Evolutionary conservation across 2,329 filamentous ascomycete species (phyloP).

Genomic region (Conoideocrella luteorostrata): DNA sequence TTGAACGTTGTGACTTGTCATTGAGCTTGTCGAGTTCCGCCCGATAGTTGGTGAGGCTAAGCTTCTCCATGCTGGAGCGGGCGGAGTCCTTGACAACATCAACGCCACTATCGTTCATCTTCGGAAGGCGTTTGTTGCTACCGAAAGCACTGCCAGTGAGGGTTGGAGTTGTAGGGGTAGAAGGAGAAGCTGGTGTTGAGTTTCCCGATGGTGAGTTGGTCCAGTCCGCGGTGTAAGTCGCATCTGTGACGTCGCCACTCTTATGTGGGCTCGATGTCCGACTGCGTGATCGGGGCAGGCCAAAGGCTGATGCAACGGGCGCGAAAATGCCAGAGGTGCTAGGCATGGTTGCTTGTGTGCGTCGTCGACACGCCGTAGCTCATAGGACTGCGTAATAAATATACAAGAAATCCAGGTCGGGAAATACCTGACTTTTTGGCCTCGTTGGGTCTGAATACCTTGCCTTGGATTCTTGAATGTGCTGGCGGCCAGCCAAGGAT

Average conservation of each 20-base stretch:
- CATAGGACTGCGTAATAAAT: too few species aligned
- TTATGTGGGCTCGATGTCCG: constrained; percentile 10
- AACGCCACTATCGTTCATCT: constrained; percentile 26
- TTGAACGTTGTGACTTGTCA: constrained; percentile 16
- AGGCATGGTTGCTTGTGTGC: constrained; percentile 19
- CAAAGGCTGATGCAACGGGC: constrained; percentile 29
- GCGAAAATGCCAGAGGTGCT: constrained; percentile 21
- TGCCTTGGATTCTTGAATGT: too few species aligned
- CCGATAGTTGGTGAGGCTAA: constrained; percentile 17
- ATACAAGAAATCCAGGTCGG: too few species aligned
- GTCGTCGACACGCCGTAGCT: too few species aligned
- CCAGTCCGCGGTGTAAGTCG: constrained; percentile 10
- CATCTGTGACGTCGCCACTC: constrained; percentile 13
- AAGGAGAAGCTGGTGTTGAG: constrained; percentile 11
- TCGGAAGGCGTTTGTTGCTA: constrained; percentile 16
- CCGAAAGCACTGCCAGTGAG: constrained; percentile 13
- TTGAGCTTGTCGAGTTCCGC: constrained; percentile 14
- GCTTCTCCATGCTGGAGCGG: constrained; percentile 22
- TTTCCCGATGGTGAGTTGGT: constrained; percentile 3
- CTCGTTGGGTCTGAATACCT: too few species aligned
- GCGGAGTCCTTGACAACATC: constrained; percentile 22
- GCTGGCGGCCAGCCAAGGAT: too few species aligned
- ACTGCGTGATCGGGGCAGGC: constrained; percentile 22
- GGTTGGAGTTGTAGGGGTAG: constrained; percentile 1
- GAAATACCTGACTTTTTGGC: too few species aligned